Evolutionary conservation across 1,284 basidiomycete genomes (phyloP).

Genomic region (Cutaneotrichosporon sp.): DNA sequence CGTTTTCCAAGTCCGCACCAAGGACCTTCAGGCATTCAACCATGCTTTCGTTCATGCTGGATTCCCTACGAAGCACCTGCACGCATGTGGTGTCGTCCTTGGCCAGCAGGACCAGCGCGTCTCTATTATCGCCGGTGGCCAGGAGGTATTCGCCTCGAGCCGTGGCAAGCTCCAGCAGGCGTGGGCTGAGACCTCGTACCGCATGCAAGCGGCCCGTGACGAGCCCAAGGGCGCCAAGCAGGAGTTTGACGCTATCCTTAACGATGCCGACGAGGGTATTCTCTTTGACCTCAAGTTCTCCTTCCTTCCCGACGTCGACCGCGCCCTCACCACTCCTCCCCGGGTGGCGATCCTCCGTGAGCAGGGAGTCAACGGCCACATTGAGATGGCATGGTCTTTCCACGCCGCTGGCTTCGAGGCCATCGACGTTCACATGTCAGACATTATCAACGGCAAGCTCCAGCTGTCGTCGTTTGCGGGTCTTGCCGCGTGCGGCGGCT

Average conservation of each 20-base stretch:
- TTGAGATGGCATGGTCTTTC: conserved; percentile 99
- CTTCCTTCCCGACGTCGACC: conserved; percentile 54
- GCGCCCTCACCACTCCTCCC: conserved; percentile 56
- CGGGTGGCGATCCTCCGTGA: conserved; percentile 94
- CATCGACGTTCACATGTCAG: conserved; percentile 97
- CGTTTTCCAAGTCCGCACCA: conserved; percentile 74
- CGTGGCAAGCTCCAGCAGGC: conserved; percentile 70
- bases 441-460: conserved; percentile 71
- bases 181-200: conserved; percentile 93
- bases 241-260: conserved; percentile 74
- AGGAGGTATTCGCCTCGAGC: conserved; percentile 61
- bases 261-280: conserved; percentile 63
- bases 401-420: conserved; percentile 87
- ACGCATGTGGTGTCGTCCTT: conserved; percentile 67
- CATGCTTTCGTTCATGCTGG: conserved; percentile 62
- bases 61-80: conserved; percentile 68
- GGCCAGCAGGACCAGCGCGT: conserved; percentile 59
- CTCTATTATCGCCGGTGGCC: conserved; percentile 56
- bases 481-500: conserved; percentile 92
- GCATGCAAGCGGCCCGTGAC: conserved; percentile 86
- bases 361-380: conserved; percentile 96
- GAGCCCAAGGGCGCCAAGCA: conserved; percentile 70
- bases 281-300: conserved; percentile 63
- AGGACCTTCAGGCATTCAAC: conserved; percentile 59
- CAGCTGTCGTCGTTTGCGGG: conserved; percentile 71